A percentile compares a stretch with the other conserved stretches of the same genome.
phyloP scores from a whole-genome alignment of 805 yeast species.

The Sungouiella thailandica region DNA sequence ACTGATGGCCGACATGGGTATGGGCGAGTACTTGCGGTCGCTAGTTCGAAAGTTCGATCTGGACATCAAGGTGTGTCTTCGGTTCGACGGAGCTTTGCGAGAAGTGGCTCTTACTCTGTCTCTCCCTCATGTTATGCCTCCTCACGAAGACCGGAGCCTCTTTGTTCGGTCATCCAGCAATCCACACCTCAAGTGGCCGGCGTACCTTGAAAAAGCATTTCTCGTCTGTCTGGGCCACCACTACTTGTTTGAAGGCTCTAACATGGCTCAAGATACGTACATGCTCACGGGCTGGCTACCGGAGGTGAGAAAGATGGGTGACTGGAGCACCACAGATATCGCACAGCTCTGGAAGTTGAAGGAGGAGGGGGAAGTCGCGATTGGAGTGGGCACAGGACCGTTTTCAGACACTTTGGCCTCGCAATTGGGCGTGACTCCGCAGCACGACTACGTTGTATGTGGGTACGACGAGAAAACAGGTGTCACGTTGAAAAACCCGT shows the following conservation, averaged over 20 bases:
- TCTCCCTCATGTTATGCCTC: constrained; percentile 33
- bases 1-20: constrained; percentile 32
- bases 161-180: constrained; percentile 34
- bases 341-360: constrained; percentile 21
- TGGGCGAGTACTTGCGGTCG: constrained; percentile 10
- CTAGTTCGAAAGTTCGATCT: constrained; percentile 21
- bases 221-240: constrained; percentile 54
- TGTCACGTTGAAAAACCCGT: constrained; percentile 30
- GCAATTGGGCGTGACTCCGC: constrained; percentile 39
- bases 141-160: constrained; percentile 19
- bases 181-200: constrained; percentile 51
- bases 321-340: constrained; percentile 26
- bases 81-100: constrained; percentile 51
- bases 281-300: constrained; percentile 72
- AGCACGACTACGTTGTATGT: constrained; percentile 68
- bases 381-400: constrained; percentile 69
- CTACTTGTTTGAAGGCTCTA: constrained; percentile 67
- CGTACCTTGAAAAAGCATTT: constrained; percentile 74
- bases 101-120: constrained; percentile 42
- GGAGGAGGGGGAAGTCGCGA: constrained; percentile 31
- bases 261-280: constrained; percentile 66
- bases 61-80: constrained; percentile 32
- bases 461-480: constrained; percentile 3
- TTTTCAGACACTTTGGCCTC: constrained; percentile 29
- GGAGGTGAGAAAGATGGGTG: constrained; percentile 37